phyloP scores from a whole-genome alignment of 225 moss, liverwort and hornwort genomes.

The Physcomitrellopsis africana region DNA sequence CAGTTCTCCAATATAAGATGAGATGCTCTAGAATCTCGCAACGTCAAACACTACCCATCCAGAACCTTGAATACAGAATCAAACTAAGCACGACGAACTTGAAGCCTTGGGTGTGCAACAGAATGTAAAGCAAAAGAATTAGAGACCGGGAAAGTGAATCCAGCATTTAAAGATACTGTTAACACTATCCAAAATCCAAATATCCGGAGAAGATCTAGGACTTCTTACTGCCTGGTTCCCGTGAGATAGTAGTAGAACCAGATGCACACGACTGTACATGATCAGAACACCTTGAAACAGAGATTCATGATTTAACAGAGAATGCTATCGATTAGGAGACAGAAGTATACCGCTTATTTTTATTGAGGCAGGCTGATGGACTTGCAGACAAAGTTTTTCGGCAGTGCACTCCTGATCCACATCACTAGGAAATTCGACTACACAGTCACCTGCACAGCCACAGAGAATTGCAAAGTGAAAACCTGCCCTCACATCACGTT shows the following conservation, averaged over 20 bases:
- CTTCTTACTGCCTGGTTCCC: too few relatives aligned
- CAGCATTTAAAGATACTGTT: too few relatives aligned
- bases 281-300: background rate
- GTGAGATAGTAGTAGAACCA: background rate
- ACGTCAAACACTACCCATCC: too few relatives aligned
- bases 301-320: background rate
- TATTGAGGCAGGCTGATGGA: conserved; percentile 39
- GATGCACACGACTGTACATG: too few relatives aligned
- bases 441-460: conserved; percentile 43
- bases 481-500: too few relatives aligned
- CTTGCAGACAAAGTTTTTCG: conserved; percentile 37
- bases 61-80: too few relatives aligned
- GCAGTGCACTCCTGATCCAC: conserved; percentile 36
- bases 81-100: too few relatives aligned
- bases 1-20: background rate
- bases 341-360: conserved; percentile 37
- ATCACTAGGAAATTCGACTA: conserved; percentile 45
- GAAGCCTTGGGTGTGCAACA: too few relatives aligned
- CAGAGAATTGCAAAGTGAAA: too few relatives aligned
- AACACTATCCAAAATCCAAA: too few relatives aligned
- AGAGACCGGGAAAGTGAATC: too few relatives aligned
- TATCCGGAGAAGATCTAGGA: background rate
- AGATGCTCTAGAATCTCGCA: background rate
- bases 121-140: too few relatives aligned
- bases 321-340: background rate